Evolutionary conservation across 139 green algal genomes (phyloP), one percentile per base, ranked within the genome.

Genomic region (Desmodesmus armatus): DNA sequence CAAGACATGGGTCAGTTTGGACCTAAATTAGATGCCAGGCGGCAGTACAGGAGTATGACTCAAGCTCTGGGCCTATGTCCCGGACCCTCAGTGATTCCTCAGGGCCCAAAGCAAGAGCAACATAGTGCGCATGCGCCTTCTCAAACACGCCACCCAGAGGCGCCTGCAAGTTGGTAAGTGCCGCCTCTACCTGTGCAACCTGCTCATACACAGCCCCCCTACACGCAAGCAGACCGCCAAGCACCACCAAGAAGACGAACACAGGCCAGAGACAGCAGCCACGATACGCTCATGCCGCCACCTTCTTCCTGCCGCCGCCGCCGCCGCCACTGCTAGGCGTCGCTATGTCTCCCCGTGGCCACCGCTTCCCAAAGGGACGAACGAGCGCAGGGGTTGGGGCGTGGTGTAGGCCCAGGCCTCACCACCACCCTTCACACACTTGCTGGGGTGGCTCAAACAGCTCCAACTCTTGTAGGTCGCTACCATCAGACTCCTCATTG

Each of bases 401-500:
- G n/a, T n/a, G n/a, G n/a, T n/a, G n/a, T n/a, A 21, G 62, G 62
- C 55, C 78, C 21, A 43, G 81, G 81, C 27, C 11, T 23, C 49
- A 25, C 77, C 75, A 11, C 62, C 62, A 62, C 55, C 84, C 58
- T 81, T 76, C 0, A n/a, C 29, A 41, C 90, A 93, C 23, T 77
- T 44, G 9, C 87, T 90, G 63, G 88, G 89, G 44, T 72, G 83
- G 70, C 85, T 85, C 13, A 15, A 75, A 83, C 91, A 94, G 5
- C 33, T 74, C 80, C 83, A 94, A 27, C 90, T 91, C 84, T 0
- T 29, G 37, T 0, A 78, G 75, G 77, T 96, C 86, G 5, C 95
- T 95, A 77, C 95, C 92, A 69, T 98, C 95, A 86, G 95, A 98
- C 88, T 97, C 80, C 88, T 98, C 95, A 17, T 82, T 41, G 0